A percentile compares a stretch with the other conserved stretches of the same genome.
These are phyloP conservation scores for Sporopachydermia lactativora DNA, from an alignment of 805 yeast genomes.

Conservation along the genomic window DNA sequence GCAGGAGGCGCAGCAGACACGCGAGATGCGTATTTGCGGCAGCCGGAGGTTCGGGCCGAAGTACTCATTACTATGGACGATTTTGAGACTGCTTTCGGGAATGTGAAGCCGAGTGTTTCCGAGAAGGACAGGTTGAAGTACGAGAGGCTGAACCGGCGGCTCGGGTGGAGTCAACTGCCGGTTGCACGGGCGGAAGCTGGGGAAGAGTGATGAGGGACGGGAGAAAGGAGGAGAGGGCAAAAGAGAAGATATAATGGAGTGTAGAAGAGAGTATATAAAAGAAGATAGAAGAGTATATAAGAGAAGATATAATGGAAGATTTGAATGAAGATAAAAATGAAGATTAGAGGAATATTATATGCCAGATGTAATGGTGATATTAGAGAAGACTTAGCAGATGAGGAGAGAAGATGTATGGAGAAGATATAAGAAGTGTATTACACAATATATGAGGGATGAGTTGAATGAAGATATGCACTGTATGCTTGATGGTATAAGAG, in stretches of 20 bases:
- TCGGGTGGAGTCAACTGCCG: conserved; percentile 54
- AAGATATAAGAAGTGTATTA: no score
- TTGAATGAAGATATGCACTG: no score
- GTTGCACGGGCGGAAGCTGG: conserved; percentile 13
- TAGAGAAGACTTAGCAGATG: no score
- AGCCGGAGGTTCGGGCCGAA: conserved; percentile 15
- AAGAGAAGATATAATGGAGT: conserved; percentile 8
- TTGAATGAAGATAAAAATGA: no score
- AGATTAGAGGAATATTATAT: no score
- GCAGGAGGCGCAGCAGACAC: conserved; percentile 21
- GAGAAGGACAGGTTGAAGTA: conserved; percentile 72
- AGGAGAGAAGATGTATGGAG: no score
- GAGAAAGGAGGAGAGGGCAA: conserved; percentile 17
- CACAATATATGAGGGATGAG: no score
- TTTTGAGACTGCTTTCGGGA: conserved; percentile 54
- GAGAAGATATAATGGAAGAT: background rate
- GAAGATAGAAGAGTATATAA: background rate
- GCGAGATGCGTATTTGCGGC: conserved; percentile 4
- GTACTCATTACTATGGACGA: conserved; percentile 50
- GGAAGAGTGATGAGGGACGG: conserved; percentile 1
- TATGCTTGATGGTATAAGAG: no score
- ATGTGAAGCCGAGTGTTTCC: conserved; percentile 81
- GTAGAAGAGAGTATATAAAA: conserved; percentile 4
- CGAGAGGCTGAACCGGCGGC: conserved; percentile 53
- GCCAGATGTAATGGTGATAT: no score